These are phyloP conservation scores for Pulveroboletus frians DNA, from an alignment of 768 basidiomycete genomes.

Conservation along the genomic window DNA sequence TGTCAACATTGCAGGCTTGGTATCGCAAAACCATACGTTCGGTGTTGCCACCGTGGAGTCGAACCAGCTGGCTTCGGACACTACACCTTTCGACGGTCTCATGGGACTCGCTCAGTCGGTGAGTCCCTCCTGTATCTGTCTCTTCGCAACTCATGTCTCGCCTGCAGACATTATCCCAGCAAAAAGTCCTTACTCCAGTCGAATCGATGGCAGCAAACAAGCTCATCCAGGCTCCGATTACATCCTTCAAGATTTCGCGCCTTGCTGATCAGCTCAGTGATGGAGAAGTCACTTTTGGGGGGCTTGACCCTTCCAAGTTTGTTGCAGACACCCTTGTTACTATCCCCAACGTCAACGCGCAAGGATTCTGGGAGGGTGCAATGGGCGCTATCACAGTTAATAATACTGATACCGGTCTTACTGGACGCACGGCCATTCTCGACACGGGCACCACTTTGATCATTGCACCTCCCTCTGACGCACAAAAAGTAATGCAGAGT, in stretches of 20 bases:
- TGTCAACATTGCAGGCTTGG: slow-evolving; percentile 57
- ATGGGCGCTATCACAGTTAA: slow-evolving; percentile 57
- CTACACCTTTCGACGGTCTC: slow-evolving; percentile 60
- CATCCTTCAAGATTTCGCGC: slow-evolving; percentile 78
- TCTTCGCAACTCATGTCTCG: neutral
- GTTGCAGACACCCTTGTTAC: slow-evolving; percentile 52
- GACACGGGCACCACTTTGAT: slow-evolving; percentile 48
- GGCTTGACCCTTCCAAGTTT: slow-evolving; percentile 67
- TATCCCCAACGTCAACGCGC: slow-evolving; percentile 54
- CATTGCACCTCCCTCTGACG: slow-evolving; percentile 43
- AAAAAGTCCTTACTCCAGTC: slow-evolving; percentile 61
- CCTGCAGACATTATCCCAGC: slow-evolving; percentile 54
- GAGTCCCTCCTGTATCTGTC: slow-evolving; percentile 20
- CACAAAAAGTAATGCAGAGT: slow-evolving; percentile 52
- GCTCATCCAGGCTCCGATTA: slow-evolving; percentile 57
- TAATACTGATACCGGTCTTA: slow-evolving; percentile 46
- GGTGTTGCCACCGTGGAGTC: slow-evolving; percentile 62
- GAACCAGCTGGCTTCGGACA: slow-evolving; percentile 49
- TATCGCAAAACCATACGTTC: slow-evolving; percentile 55
- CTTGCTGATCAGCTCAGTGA: slow-evolving; percentile 58
- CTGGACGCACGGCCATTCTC: slow-evolving; percentile 65
- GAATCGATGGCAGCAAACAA: slow-evolving; percentile 60
- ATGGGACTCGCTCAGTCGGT: slow-evolving; percentile 77
- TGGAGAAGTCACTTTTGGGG: slow-evolving; percentile 81
- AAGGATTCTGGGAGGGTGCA: slow-evolving; percentile 79